Evolutionary conservation across 345 rosid species (phyloP), one percentile per base, ranked within the genome.

Genomic region (Noccaea bulbosa): DNA sequence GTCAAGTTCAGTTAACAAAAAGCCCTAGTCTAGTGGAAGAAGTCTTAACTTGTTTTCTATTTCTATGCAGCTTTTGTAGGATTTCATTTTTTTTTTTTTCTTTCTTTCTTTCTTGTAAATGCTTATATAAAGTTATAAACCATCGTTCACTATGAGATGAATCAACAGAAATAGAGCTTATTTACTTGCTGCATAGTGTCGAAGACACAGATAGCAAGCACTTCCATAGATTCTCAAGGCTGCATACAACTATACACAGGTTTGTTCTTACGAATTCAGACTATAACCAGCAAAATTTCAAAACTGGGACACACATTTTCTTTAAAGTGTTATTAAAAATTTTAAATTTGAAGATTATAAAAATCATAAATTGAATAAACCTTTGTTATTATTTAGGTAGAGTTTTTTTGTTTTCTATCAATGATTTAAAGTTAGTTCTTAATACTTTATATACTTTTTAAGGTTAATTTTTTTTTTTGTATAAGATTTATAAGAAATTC

Each of bases 21-120:
- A 4, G 24, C 15, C 62, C 62, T 56, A 16, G 14, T 56, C 44
- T 56, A 37, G 30, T 35, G 62, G 44, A 56, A 56, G 30, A 56
- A 56, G 14, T 56, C 43, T 24, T 9, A 15, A 44, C 4, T 35
- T 8, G 8, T 55, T 6, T 33, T 35, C 61, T 55, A 35, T 34
- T 15, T 55, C 12, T 55, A 1, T 16, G 62, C 38, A 35, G 14
- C 44, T 56, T 56, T 37, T 56, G 14, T 35, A 56, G 62, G 62
- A 35, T 55, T 56, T 24, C 27, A 24, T 1, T 24, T 24, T 24
- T 24, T 24, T 24, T 24, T 17, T 1, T 17, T 38, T 35, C 62
- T 35, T 56, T 56, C 20, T 17, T 38, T 35, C 62, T 35, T 56
- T 56, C 16, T 16, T 39, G 14, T 35, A 16, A 56, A 33, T 8